Percentiles rank a stretch among this genome's conserved stretches.
These are phyloP conservation scores for Gliomastix tumulicola DNA, from an alignment of 2,329 filamentous ascomycete genomes.

Conservation along the genomic window DNA sequence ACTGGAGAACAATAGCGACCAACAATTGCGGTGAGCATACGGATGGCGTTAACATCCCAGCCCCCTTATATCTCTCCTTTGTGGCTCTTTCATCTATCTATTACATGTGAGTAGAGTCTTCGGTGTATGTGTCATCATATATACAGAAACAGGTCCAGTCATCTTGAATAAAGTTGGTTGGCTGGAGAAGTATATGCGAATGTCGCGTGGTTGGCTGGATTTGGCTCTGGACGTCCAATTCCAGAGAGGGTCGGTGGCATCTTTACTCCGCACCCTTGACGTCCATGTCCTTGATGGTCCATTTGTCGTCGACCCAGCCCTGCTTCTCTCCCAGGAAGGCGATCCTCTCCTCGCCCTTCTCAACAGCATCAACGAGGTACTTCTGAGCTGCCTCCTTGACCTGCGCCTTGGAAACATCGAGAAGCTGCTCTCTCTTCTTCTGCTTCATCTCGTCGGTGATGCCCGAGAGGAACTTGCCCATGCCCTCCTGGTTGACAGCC, in stretches of 20 bases:
- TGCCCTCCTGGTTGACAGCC: conserved; percentile 81
- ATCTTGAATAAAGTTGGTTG: too few species aligned
- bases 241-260: not conserved
- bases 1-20: too few species aligned
- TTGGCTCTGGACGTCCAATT: not conserved
- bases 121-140: conserved; percentile 4
- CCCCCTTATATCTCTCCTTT: too few species aligned
- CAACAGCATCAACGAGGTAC: conserved; percentile 66
- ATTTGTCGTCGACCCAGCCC: conserved; percentile 66
- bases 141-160: conserved; percentile 3
- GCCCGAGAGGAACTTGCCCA: conserved; percentile 77
- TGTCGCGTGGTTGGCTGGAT: not conserved
- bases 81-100: conserved; percentile 2
- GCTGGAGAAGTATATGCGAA: conserved; percentile 3
- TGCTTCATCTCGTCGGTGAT: conserved; percentile 88
- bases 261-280: conserved; percentile 34
- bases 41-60: too few species aligned
- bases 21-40: too few species aligned
- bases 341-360: conserved; percentile 52
- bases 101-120: conserved; percentile 5
- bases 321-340: conserved; percentile 80
- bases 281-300: conserved; percentile 73
- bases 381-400: conserved; percentile 75
- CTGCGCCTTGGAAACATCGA: conserved; percentile 78
- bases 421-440: conserved; percentile 69